Evolutionary conservation across 768 basidiomycete genomes (phyloP), one percentile per base, ranked within the genome.

Genomic region (Kwoniella dendrophila): DNA sequence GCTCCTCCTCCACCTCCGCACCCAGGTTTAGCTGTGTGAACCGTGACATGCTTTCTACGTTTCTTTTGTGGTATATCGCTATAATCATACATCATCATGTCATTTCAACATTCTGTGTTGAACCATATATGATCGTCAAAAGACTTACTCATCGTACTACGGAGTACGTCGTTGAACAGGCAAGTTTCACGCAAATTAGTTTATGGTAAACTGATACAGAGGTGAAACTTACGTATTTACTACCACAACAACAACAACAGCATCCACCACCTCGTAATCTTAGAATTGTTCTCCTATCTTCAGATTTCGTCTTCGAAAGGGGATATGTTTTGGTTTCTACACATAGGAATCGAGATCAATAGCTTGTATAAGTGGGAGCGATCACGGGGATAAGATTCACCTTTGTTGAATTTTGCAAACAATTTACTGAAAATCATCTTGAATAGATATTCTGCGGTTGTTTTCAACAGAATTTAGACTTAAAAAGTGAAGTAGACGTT

Each of bases 211-310:
- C 12, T n/a, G 12, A 24, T 11, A 20, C 20, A 22, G 22, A 16
- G 14, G 14, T 24, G 12, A 24, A 16, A 45, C 27, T 49, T 16
- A 30, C 29, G 26, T 30, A 27, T 10, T 49, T 49, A 26, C 47
- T 27, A 14, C 47, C 47, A 30, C 47, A 49, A 32, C 47, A 49
- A 27, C 47, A 45, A 45, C 44, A 49, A 24, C 47, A 45, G 12
- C 18, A 49, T 12, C 47, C 47, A 0, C 47, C 47, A 8, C 47
- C 47, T 30, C 47, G 10, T 3, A 49, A 16, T 30, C 47, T 49
- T 16, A 49, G 6, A 44, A 20, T 44, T 6, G 20, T 11, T 44
- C 10, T 44, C 20, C 20, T 20, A 11, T 44, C 43, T 44, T 44
- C 36, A 38, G 20, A 44, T 11, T n/a, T 22, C 11, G n/a, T 45